Evolutionary conservation across 2,329 filamentous ascomycete species (phyloP).

Genomic region (Paecilomyces sp.): DNA sequence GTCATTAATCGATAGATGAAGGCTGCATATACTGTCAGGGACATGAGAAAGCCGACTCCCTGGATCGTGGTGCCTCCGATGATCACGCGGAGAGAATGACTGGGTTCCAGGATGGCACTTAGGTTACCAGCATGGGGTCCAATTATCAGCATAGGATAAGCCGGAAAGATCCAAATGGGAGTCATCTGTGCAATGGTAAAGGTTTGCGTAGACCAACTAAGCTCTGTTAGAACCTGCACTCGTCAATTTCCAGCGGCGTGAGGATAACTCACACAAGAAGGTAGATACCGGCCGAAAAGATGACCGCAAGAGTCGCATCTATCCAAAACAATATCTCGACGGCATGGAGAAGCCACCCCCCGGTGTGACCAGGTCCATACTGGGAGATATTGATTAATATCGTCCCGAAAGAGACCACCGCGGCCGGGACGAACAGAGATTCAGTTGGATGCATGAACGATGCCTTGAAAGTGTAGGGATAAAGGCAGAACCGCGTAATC

Average conservation of each 20-base stretch:
- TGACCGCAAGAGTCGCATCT: slow-evolving; percentile 60
- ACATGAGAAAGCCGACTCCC: slow-evolving; percentile 58
- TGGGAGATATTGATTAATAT: slow-evolving; percentile 72
- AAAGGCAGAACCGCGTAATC: slow-evolving; percentile 59
- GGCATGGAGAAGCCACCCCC: slow-evolving; percentile 52
- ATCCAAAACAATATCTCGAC: slow-evolving; percentile 70
- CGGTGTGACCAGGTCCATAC: slow-evolving; percentile 60
- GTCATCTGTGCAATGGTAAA: slow-evolving; percentile 79
- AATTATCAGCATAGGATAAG: slow-evolving; percentile 71
- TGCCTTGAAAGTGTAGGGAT: slow-evolving; percentile 61
- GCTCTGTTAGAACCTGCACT: slow-evolving; percentile 8
- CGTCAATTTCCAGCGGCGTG: slow-evolving; percentile 24
- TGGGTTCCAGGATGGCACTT: slow-evolving; percentile 38
- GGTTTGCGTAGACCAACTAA: slow-evolving; percentile 56
- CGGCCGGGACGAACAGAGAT: slow-evolving; percentile 67
- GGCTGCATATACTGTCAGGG: slow-evolving; percentile 74
- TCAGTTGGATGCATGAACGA: slow-evolving; percentile 73
- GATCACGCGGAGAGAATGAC: slow-evolving; percentile 47
- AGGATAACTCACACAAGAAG: slow-evolving; percentile 56
- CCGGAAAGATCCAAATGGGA: slow-evolving; percentile 80
- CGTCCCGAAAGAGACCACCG: slow-evolving; percentile 62
- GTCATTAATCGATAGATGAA: slow-evolving; percentile 86
- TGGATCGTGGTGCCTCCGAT: slow-evolving; percentile 55
- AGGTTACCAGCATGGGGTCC: slow-evolving; percentile 64
- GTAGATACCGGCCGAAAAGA: slow-evolving; percentile 65